Base-by-base conservation (phyloP, 208 protist genomes). In the Leishmania amazonensis region DNA sequence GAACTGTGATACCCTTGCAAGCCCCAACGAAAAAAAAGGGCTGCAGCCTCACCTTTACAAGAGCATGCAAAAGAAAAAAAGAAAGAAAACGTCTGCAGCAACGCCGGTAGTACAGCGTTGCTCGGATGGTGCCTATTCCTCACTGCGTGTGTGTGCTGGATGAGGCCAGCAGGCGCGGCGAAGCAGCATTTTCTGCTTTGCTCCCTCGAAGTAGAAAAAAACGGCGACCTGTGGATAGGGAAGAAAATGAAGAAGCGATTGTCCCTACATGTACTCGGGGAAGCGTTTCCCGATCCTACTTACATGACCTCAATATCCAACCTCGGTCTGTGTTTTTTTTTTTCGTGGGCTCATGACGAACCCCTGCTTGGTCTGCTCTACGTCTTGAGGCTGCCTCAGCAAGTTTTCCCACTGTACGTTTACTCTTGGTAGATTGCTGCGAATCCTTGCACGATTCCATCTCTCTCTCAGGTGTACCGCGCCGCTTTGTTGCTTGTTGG, bases 241-340 rank as follows among this genome's bases (percentile, higher is more conserved):
- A 5, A 38, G 4, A 38, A 53, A 31, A 31, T 38, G 5, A 21
- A 49, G 40, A 73, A 49, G 35, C 21, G 21, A 73, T n/a, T 31
- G 40, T 0, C 19, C 3, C 45, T 73, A 6, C 42, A 1, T 51
- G 19, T 49, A 49, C 67, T 49, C 40, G 24, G 28, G 38, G 49
- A 57, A 31, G 40, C 49, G 40, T 9, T 35, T 49, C 15, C 65
- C 28, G 70, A 53, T n/a, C 19, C 53, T 60, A 28, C 54, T n/a
- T 8, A 68, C 19, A 81, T 57, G 9, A 42, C 64, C 21, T 81
- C 17, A 79, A 38, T 49, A 15, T 73, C 76, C 15, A 47, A 65
- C 70, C 31, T 74, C 28, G 6, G 67, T 21, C 9, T 47, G 40
- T 51, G 17, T 24, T 54, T 74, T 74, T 51, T 35, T 21, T 42